A percentile compares a stretch with the other conserved stretches of the same genome.
phyloP scores from a whole-genome alignment of 805 yeast genomes.

The Starmerella khaoyaiensis region DNA sequence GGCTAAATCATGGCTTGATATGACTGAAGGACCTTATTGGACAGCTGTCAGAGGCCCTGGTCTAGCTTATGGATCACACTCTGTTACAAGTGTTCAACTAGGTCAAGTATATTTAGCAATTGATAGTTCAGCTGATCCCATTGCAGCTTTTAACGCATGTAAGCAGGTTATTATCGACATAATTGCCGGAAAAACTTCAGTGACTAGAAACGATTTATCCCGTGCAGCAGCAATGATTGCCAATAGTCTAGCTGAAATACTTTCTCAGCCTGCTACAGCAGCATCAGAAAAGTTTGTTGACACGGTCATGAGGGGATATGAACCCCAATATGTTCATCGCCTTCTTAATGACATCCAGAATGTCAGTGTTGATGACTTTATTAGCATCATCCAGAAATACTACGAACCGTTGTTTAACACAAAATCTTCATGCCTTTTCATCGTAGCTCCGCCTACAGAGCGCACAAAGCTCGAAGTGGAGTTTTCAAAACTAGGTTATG shows the following conservation, averaged over 20 bases:
- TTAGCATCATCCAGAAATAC: conserved; percentile 39
- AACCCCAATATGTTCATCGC: conserved; percentile 45
- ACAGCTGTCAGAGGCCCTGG: conserved; percentile 91
- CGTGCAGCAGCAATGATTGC: conserved; percentile 71
- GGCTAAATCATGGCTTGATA: conserved; percentile 62
- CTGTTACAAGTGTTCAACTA: conserved; percentile 40
- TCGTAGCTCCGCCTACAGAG: conserved; percentile 62
- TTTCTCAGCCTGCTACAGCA: conserved; percentile 51
- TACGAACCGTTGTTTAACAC: conserved; percentile 53
- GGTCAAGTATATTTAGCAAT: conserved; percentile 56
- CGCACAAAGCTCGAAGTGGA: conserved; percentile 35
- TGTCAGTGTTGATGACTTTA: conserved; percentile 39
- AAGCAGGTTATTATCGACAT: conserved; percentile 49
- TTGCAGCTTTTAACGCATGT: conserved; percentile 49
- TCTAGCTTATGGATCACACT: conserved; percentile 74
- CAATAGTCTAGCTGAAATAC: conserved; percentile 52
- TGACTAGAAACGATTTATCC: conserved; percentile 49
- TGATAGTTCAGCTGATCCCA: conserved; percentile 74
- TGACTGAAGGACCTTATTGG: conserved; percentile 96
- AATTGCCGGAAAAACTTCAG: conserved; percentile 39
- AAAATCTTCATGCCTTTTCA: conserved; percentile 44
- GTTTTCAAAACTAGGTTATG: conserved; percentile 45
- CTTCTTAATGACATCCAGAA: conserved; percentile 42
- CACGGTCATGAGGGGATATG: conserved; percentile 53
- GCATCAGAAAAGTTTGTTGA: conserved; percentile 56